A percentile compares a stretch with the other conserved stretches of the same genome.
phyloP scores from a whole-genome alignment of 345 rosid genomes.

The rapeseed (Brassica napus) region DNA sequence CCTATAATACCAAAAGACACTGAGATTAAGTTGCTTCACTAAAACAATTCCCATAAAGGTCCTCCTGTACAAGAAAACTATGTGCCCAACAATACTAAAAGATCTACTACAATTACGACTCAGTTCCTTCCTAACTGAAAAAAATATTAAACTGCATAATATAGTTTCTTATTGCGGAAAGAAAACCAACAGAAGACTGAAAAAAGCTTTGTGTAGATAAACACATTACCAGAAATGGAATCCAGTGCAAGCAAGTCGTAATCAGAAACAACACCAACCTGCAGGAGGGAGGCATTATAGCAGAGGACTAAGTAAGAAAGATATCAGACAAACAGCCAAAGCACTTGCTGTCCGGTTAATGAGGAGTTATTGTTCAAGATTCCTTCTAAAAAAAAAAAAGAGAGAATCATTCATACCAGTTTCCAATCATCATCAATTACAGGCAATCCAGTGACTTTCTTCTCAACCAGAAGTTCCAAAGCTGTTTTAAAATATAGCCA shows the following conservation, averaged over 20 bases:
- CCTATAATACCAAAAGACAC: constrained; percentile 48
- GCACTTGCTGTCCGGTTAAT: background rate
- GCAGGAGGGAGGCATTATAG: constrained; percentile 31
- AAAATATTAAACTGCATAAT: no score
- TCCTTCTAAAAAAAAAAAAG: background rate
- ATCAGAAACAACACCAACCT: constrained; percentile 99
- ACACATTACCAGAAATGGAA: constrained; percentile 74
- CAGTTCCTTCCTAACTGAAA: no score
- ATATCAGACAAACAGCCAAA: background rate
- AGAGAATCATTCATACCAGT: constrained; percentile 54
- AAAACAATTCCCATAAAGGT: constrained; percentile 5
- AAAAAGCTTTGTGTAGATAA: background rate
- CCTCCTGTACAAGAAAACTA: background rate
- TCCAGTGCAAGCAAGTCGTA: constrained; percentile 88
- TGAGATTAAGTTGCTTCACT: constrained; percentile 18
- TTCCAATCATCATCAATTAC: constrained; percentile 88
- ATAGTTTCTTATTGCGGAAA: background rate
- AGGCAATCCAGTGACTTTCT: constrained; percentile 88
- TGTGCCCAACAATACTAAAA: background rate
- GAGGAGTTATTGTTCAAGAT: background rate
- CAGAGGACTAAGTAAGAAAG: background rate
- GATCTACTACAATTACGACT: no score
- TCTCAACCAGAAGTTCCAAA: constrained; percentile 74
- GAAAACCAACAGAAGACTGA: background rate
- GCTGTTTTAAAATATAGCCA: constrained; percentile 48